A percentile compares a stretch with the other conserved stretches of the same genome.
These are phyloP conservation scores for Microbotryum scabiosae DNA, from an alignment of 1,284 basidiomycete species.

Conservation along the genomic window DNA sequence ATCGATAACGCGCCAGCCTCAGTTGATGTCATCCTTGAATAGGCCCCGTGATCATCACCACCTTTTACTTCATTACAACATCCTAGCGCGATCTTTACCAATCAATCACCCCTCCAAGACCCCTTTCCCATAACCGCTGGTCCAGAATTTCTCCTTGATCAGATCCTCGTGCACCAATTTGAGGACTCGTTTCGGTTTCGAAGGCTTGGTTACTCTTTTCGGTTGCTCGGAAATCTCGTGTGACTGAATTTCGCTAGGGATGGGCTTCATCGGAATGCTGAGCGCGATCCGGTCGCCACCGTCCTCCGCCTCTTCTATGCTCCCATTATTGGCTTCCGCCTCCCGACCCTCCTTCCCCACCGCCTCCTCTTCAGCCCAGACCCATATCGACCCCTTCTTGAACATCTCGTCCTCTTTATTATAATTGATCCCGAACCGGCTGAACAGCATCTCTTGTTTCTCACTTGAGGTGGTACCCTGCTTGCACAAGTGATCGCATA, in stretches of 20 bases:
- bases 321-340: not conserved
- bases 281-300: not conserved
- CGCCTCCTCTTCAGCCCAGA: slow-evolving; percentile 50
- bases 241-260: slow-evolving; percentile 4
- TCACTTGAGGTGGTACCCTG: slow-evolving; percentile 79
- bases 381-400: slow-evolving; percentile 76
- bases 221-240: slow-evolving; percentile 32
- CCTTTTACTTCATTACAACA: too few relatives aligned
- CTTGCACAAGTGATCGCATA: not conserved
- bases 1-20: too few relatives aligned
- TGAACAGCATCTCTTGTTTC: slow-evolving; percentile 86
- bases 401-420: slow-evolving; percentile 65
- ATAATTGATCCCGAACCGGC: slow-evolving; percentile 78
- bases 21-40: too few relatives aligned
- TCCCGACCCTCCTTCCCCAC: slow-evolving; percentile 32
- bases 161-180: slow-evolving; percentile 68
- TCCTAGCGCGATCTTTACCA: too few relatives aligned
- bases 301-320: not conserved
- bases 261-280: not conserved
- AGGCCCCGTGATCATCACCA: too few relatives aligned
- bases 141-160: slow-evolving; percentile 74
- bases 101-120: slow-evolving; percentile 3
- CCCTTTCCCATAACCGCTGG: slow-evolving; percentile 40
- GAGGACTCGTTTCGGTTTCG: slow-evolving; percentile 43
- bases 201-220: slow-evolving; percentile 11